phyloP scores from a whole-genome alignment of 2,329 filamentous ascomycete species.

The Annulohypoxylon truncatum region DNA sequence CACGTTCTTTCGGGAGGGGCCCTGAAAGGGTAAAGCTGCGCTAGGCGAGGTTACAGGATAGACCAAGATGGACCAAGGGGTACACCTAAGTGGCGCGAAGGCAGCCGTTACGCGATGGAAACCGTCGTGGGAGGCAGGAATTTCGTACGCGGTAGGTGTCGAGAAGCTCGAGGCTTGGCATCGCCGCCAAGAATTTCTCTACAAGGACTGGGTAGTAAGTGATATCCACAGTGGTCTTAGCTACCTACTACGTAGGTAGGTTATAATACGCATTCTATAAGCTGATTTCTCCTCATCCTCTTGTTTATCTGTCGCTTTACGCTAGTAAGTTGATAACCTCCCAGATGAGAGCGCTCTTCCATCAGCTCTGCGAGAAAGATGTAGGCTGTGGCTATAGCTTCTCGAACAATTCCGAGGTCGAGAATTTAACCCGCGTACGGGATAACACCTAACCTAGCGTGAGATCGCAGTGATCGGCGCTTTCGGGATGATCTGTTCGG shows the following conservation, averaged over 20 bases:
- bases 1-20: constrained; percentile 16
- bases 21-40: constrained; percentile 24
- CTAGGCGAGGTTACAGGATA: constrained; percentile 19
- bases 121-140: constrained; percentile 6
- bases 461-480: constrained; percentile 22
- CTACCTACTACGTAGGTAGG: background rate
- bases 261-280: background rate
- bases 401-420: constrained; percentile 10
- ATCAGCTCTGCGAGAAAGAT: background rate
- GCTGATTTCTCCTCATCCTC: background rate
- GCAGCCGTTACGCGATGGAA: constrained; percentile 29
- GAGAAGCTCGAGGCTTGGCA: constrained; percentile 26
- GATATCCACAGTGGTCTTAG: background rate
- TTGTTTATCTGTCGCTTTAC: background rate
- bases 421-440: background rate
- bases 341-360: background rate
- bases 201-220: constrained; percentile 17
- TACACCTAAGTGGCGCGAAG: background rate
- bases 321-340: background rate
- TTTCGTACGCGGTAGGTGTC: constrained; percentile 13
- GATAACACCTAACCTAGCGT: constrained; percentile 1
- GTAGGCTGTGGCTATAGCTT: background rate
- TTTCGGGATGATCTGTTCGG: constrained; percentile 25
- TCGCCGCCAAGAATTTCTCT: background rate
- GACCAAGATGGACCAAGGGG: background rate